A percentile compares a stretch with the other conserved stretches of the same genome.
Conservation (phyloP, 2,329 filamentous ascomycete species). For the Colletotrichum sp. region DNA sequence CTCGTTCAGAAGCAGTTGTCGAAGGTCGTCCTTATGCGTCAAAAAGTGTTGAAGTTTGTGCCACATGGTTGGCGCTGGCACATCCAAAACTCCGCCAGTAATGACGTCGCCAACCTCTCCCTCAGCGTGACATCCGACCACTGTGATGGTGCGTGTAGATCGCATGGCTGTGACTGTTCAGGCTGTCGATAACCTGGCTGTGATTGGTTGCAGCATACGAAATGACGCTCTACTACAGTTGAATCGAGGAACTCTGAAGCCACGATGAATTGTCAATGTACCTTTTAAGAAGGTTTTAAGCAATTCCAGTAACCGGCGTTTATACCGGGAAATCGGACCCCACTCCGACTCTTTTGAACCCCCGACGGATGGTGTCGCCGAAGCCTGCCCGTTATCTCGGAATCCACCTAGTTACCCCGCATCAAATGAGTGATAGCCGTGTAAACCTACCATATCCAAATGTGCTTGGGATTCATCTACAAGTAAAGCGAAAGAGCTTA, state of each 20-base stretch:
- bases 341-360: neutral
- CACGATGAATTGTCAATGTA: neutral
- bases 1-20: constrained; percentile 42
- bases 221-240: neutral
- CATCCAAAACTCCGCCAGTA: constrained; percentile 49
- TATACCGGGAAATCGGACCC: neutral
- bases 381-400: neutral
- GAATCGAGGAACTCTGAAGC: neutral
- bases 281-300: neutral
- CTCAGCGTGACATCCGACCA: constrained; percentile 42
- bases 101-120: constrained; percentile 55
- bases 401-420: neutral
- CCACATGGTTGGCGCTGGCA: constrained; percentile 48
- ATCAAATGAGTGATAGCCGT: neutral
- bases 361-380: neutral
- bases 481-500: neutral
- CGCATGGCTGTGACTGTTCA: neutral
- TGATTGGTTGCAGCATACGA: neutral
- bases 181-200: neutral
- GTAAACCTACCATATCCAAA: neutral
- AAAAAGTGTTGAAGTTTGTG: constrained; percentile 50
- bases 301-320: neutral
- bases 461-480: neutral
- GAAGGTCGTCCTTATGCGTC: constrained; percentile 37
- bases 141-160: constrained; percentile 26